Evolutionary conservation across 2,329 filamentous ascomycete genomes (phyloP), one percentile per base, ranked within the genome.

Genomic region (Aphanocladium album): DNA sequence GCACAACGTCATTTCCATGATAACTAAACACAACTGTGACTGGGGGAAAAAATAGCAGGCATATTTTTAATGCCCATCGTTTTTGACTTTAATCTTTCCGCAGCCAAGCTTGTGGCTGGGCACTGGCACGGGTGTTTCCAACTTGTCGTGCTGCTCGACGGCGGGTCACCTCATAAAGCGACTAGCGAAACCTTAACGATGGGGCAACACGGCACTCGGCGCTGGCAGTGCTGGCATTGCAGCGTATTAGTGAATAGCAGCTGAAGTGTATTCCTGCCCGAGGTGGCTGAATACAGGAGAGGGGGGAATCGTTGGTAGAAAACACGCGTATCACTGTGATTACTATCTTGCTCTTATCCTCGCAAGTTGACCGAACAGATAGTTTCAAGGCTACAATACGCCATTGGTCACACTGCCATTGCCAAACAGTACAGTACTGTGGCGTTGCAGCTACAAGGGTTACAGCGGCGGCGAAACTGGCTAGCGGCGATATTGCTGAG

Each of bases 371-470:
- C 30, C 16, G 21, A 14, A 54, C 27, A 37, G 37, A 30, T 23
- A 50, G 19, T 47, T 39, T 50, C n/a, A n/a, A n/a, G n/a, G n/a
- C n/a, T n/a, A n/a, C n/a, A n/a, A n/a, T 33, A 19, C 17, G 55
- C 23, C 45, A 49, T 27, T 57, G 55, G 55, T n/a, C n/a, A 45
- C 55, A 57, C 45, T 43, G 55, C 55, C 55, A 57, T 49, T 57
- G 50, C 55, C 55, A 45, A 57, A 30, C 19, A 50, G 27, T 49
- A 25, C 23, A n/a, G 27, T 35, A 9, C 25, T 9, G 35, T 46
- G n/a, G 27, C 27, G 21, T 4, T 47, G 6, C 30, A 7, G 23
- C 23, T 23, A 16, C 35, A 16, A 51, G 49, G 12, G n/a, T n/a
- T 35, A 41, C 51, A 25, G n/a, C 37, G 50, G 25, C n/a, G n/a